Evolutionary conservation across 2,329 filamentous ascomycete species (phyloP), one percentile per base, ranked within the genome.

Genomic region (Fusarium coicis): DNA sequence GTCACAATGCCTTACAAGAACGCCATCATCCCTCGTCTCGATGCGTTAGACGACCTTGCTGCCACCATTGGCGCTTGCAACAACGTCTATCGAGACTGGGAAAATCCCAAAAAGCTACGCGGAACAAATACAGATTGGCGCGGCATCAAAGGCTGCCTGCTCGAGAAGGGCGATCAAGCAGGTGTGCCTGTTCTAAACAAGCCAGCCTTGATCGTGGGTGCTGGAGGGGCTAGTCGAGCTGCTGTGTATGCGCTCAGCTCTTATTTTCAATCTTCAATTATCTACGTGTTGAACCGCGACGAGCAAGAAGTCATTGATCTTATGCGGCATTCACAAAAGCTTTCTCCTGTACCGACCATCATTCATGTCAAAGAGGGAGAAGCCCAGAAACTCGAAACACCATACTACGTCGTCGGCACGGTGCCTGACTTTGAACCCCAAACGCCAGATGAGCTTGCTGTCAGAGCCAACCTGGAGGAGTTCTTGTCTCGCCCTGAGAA

Each of bases 1-100:
- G 64, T 67, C 1, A 67, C 64, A 2, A 67, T 67, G 64, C 64
- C 64, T 0, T 67, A 53, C 23, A 67, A 67, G 5, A 67, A 67
- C 11, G 21, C 53, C 9, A 52, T 67, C 5, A 57, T 67, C 0
- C 30, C 63, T 19, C 64, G 53, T 1, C 64, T 67, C 3, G 64
- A 67, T 44, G 18, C 23, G 2, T 32, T 61, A 5, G 64, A 67
- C 0, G 36, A 61, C 1, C 40, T 67, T 21, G 40, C 64, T 7
- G 47, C 54, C 4, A 61, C 44, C 0, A 67, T 67, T 3, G 64
- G 63, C 0, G 64, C 64, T 7, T 67, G 63, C 28, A 67, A 61
- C 1, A 67, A 67, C 6, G 23, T 47, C 23, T 67, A 67, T 4
- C 63, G 46, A 7, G 63, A 67, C 12, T 61, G 63, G 63, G 40